Base-by-base conservation (phyloP, 768 basidiomycete species). In the Aureoboletus auriporus region DNA sequence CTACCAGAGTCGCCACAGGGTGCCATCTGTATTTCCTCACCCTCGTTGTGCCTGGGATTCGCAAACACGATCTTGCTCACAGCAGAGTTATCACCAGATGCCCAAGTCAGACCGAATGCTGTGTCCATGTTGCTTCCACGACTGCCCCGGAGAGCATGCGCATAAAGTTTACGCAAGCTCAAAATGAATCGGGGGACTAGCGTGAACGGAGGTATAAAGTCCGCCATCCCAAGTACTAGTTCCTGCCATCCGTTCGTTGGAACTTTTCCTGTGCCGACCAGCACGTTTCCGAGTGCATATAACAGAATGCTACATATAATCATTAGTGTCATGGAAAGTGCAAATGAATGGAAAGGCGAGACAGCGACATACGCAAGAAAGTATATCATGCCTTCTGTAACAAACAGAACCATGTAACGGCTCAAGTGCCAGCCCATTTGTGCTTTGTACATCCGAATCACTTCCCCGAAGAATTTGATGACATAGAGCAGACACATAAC, bases 111-210 rank as follows among this genome's bases (percentile, higher is more conserved):
- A 13, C 47, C 47, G 23, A 49, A 49, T n/a, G 41, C 47, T 2
- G 28, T 30, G 33, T 48, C 41, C 9, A 31, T 29, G 9, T n/a
- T 33, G 8, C 27, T 8, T 10, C 7, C 36, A 9, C 31, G 26
- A 20, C 14, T 17, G 1, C 29, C 8, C 14, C 6, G 34, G 14
- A 37, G 27, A 14, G 38, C 36, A 20, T 4, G 47, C 4, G 35
- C 41, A 8, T 31, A 38, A 3, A 49, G 17, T 23, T 42, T n/a
- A 8, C 47, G 41, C 5, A 49, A 12, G 2, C 23, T 27, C 35
- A 49, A 8, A 20, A 49, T 33, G 42, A 49, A 42, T 9, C 48
- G 41, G 4, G 48, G 48, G 5, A 43, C 16, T 7, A 49, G 28
- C 2, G 42, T 39, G 8, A 16, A 31, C 0, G 30, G 29, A 6